Evolutionary conservation across 1,284 basidiomycete species (phyloP), one percentile per base, ranked within the genome.

Genomic region (Kalmanozyma brasiliensis): DNA sequence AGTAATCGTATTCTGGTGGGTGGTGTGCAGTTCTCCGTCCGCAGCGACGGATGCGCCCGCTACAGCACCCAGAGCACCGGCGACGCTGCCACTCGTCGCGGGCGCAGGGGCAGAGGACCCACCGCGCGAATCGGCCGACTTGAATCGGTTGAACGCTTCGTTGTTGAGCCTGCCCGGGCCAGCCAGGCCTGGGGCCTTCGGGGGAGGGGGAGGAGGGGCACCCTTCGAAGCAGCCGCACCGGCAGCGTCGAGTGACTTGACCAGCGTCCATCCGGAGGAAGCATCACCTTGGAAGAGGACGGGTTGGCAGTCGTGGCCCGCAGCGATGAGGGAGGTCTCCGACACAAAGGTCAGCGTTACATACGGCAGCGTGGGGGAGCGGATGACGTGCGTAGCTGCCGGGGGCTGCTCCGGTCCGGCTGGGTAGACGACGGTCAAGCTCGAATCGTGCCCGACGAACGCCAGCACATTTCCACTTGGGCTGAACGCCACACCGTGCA

Each of bases 1-100:
- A n/a, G 94, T 98, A 83, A 99, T 98, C 37, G 94, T 96, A 85
- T 98, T 99, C 86, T 98, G 95, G 83, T 98, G 96, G 37, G 96
- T 88, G 3, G 95, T 80, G 61, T 80, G 78, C 22, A 82, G 65
- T 41, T 98, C 76, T 77, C 82, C 80, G 86, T 85, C 63, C 92
- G 85, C 82, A 91, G 91, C 78, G 14, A 82, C 77, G 11, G 89
- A 90, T 78, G 92, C 89, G 47, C 85, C 80, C 41, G 83, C 78
- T 0, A 83, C 87, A 2, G 84, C 81, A 0, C 82, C 85, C 63
- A 86, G 87, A 61, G 90, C 89, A 76, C 92, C 95, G 23, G 90
- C 85, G 53, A 52, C 81, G 66, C 35, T 82, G 49, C 81, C 83
- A 8, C 79, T 40, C 10, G 40, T 43, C 5, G 59, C 33, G 10